Percentiles rank a stretch among this genome's conserved stretches.
phyloP scores from a whole-genome alignment of 1,284 basidiomycete genomes.

The Athelia sp. region DNA sequence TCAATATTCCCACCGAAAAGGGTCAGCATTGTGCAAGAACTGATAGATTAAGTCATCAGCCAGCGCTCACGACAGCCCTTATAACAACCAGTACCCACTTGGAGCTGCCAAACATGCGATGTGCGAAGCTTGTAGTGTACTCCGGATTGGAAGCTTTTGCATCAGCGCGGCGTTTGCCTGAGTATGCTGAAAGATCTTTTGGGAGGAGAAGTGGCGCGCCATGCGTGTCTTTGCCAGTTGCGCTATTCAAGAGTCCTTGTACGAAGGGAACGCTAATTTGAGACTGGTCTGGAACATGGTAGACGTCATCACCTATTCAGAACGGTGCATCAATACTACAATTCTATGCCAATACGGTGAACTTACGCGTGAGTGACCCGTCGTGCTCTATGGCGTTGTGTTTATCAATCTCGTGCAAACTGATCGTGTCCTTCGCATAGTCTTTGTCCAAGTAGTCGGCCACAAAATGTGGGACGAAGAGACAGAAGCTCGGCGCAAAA shows the following conservation, averaged over 20 bases:
- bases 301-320: constrained; percentile 59
- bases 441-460: constrained; percentile 46
- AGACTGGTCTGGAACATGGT: constrained; percentile 45
- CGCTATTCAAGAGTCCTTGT: constrained; percentile 50
- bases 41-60: no score
- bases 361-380: constrained; percentile 63
- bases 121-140: constrained; percentile 41
- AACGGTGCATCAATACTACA: no score
- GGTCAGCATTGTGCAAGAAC: constrained; percentile 52
- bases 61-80: no score
- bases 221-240: constrained; percentile 49
- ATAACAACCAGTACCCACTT: constrained; percentile 59
- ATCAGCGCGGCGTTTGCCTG: constrained; percentile 53
- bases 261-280: constrained; percentile 44
- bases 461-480: constrained; percentile 56
- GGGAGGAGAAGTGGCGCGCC: constrained; percentile 43
- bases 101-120: constrained; percentile 59
- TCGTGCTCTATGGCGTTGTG: constrained; percentile 82
- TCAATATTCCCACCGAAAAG: constrained; percentile 59
- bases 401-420: constrained; percentile 58
- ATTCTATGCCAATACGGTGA: no score
- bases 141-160: constrained; percentile 47
- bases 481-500: constrained; percentile 61
- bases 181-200: constrained; percentile 52
- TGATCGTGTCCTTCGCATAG: constrained; percentile 54